phyloP scores from a whole-genome alignment of 495 filamentous ascomycete species.

The Cudoniella acicularis region DNA sequence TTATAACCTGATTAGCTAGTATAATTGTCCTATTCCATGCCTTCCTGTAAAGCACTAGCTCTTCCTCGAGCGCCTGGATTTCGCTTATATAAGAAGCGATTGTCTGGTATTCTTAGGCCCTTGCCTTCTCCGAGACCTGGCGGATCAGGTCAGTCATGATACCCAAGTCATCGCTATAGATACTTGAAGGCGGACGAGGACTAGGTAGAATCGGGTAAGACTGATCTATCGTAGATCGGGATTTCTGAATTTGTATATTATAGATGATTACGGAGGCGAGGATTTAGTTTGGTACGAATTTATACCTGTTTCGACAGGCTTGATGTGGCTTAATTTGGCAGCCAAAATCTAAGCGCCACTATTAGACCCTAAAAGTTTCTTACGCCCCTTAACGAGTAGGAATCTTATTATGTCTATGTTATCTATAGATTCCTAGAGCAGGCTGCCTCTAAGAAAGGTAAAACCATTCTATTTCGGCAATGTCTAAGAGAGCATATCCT shows the following conservation, averaged over 20 bases:
- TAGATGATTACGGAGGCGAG: too few species aligned
- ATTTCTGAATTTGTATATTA: too few species aligned
- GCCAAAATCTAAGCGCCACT: too few species aligned
- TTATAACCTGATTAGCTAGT: neutral
- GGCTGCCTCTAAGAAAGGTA: slow-evolving; percentile 4
- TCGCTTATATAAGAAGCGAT: slow-evolving; percentile 13
- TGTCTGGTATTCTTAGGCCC: slow-evolving; percentile 12
- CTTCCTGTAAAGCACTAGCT: slow-evolving; percentile 7
- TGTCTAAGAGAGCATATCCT: slow-evolving; percentile 2
- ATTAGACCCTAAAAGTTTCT: too few species aligned
- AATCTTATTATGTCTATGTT: slow-evolving; percentile 3
- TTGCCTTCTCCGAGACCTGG: slow-evolving; percentile 11
- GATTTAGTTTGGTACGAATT: too few species aligned
- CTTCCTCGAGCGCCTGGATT: slow-evolving; percentile 9
- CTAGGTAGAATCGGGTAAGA: slow-evolving; percentile 6
- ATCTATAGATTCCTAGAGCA: slow-evolving; percentile 3
- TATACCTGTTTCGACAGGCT: too few species aligned
- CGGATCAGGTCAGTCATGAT: slow-evolving; percentile 10
- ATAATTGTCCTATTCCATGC: slow-evolving; percentile 2
- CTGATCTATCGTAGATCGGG: slow-evolving; percentile 7
- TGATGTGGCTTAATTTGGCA: too few species aligned
- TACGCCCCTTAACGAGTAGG: too few species aligned
- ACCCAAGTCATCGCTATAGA: slow-evolving; percentile 11
- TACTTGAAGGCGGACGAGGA: slow-evolving; percentile 6
- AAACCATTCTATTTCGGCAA: slow-evolving; percentile 13